Evolutionary conservation across 805 yeast genomes (phyloP), one percentile per base, ranked within the genome.

Genomic region (Ogataea minuta): DNA sequence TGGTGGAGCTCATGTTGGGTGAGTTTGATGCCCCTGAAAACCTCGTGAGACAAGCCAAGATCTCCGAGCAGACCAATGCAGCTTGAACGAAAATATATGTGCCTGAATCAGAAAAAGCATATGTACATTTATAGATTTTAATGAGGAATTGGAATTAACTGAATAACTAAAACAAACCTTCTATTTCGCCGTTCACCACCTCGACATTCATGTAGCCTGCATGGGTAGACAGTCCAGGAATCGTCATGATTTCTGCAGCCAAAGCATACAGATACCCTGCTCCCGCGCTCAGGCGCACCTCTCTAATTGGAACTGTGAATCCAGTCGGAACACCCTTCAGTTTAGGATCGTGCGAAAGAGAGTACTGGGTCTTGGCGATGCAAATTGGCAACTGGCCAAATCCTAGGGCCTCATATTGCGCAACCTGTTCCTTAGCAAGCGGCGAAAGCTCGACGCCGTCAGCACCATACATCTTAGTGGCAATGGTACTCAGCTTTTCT

Each of bases 201-300:
- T 84, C 93, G 35, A 84, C 88, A 53, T 84, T 83, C 91, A 84
- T 84, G 66, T 80, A 84, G 28, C 95, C 93, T 60, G 86, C 79
- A 58, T 83, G 85, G 4, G 95, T 84, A 42, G 93, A 86, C 60
- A 84, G 72, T 44, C 95, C 93, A 20, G 95, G 95, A 54, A 84
- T 84, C 31, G 95, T 84, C 70, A 81, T 86, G 56, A 84, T 84
- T 62, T 84, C 90, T 39, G 88, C 93, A 4, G 95, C 93, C 54
- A 84, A 70, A 4, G 91, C 93, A 57, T 84, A 84, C 62, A 84
- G 71, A 64, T 84, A 84, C 4, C 93, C 93, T 26, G 93, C 93
- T 64, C 95, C 95, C 29, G 91, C 91, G 64, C 90, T 89, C 50
- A 81, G 74, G 59, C 86, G 75, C 42, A 84, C 80, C 52, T 84